Conservation (phyloP, 768 basidiomycete genomes). For the Hygrophoropsis aurantiaca region DNA sequence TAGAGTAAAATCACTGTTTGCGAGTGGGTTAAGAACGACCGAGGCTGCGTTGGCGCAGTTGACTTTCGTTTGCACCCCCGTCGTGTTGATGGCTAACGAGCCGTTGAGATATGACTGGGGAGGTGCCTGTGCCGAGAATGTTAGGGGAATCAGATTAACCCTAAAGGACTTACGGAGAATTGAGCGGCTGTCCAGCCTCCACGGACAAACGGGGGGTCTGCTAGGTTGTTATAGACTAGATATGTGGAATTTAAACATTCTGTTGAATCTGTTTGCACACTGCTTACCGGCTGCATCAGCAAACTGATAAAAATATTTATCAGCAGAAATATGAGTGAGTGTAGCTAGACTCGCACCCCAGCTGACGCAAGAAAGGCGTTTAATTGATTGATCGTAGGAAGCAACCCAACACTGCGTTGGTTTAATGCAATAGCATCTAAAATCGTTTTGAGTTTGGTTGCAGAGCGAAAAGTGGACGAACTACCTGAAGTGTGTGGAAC, state of each 20-base stretch:
- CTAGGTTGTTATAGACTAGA: slow-evolving; percentile 36
- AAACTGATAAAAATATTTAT: slow-evolving; percentile 27
- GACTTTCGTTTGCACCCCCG: slow-evolving; percentile 41
- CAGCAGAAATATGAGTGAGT: not conserved
- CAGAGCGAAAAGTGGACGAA: slow-evolving; percentile 36
- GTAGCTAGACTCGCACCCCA: slow-evolving; percentile 39
- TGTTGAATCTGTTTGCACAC: slow-evolving; percentile 14
- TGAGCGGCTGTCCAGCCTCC: slow-evolving; percentile 53
- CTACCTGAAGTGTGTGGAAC: slow-evolving; percentile 20
- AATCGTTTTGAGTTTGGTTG: slow-evolving; percentile 30
- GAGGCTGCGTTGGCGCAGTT: slow-evolving; percentile 46
- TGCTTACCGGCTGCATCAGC: slow-evolving; percentile 44
- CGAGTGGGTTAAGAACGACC: slow-evolving; percentile 19
- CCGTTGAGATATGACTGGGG: slow-evolving; percentile 47
- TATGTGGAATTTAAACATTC: not conserved
- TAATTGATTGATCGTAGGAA: slow-evolving; percentile 42
- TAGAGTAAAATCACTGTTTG: slow-evolving; percentile 33
- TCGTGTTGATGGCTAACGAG: slow-evolving; percentile 50
- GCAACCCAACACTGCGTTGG: slow-evolving; percentile 43
- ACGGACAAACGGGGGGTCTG: slow-evolving; percentile 59
- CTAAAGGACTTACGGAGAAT: slow-evolving; percentile 41
- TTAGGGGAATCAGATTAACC: not conserved
- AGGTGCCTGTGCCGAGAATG: slow-evolving; percentile 38
- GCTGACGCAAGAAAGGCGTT: slow-evolving; percentile 60
- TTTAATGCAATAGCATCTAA: slow-evolving; percentile 42